Evolutionary conservation across 345 rosid species (phyloP).

Genomic region (Salix brachista): DNA sequence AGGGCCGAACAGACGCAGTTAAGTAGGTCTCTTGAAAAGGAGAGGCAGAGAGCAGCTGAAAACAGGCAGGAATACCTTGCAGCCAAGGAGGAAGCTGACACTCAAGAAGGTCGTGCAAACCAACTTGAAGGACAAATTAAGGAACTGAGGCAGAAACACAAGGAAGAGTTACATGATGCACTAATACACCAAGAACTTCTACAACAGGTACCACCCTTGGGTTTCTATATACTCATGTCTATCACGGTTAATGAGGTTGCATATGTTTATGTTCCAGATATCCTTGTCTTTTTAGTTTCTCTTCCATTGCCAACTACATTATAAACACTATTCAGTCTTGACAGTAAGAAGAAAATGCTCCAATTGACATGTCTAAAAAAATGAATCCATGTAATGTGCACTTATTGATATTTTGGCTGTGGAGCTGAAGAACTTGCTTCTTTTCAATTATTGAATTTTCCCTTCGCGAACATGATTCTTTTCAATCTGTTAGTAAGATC

Average conservation of each 20-base stretch:
- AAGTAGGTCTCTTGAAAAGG: conserved; percentile 92
- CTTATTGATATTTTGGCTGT: background rate
- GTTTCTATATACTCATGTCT: conserved; percentile 1
- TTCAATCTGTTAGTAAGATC: background rate
- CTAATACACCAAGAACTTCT: conserved; percentile 68
- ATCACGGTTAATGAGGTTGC: background rate
- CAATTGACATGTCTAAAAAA: background rate
- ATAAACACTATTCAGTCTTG: background rate
- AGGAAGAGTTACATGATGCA: conserved; percentile 86
- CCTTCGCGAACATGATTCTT: background rate
- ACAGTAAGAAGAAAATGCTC: background rate
- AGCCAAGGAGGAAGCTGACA: conserved; percentile 97
- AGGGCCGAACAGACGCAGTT: conserved; percentile 94
- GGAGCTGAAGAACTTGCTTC: background rate
- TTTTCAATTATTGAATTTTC: background rate
- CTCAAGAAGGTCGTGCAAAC: conserved; percentile 83
- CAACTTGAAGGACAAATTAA: conserved; percentile 82
- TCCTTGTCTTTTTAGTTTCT: background rate
- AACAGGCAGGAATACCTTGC: conserved; percentile 94
- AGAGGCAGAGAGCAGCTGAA: conserved; percentile 96
- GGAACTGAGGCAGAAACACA: conserved; percentile 76
- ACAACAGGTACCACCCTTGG: conserved; percentile 58
- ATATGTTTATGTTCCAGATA: background rate
- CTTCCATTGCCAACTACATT: background rate
- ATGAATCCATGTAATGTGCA: background rate